Evolutionary conservation across 768 basidiomycete species (phyloP).

Genomic region (Calocera cornea): DNA sequence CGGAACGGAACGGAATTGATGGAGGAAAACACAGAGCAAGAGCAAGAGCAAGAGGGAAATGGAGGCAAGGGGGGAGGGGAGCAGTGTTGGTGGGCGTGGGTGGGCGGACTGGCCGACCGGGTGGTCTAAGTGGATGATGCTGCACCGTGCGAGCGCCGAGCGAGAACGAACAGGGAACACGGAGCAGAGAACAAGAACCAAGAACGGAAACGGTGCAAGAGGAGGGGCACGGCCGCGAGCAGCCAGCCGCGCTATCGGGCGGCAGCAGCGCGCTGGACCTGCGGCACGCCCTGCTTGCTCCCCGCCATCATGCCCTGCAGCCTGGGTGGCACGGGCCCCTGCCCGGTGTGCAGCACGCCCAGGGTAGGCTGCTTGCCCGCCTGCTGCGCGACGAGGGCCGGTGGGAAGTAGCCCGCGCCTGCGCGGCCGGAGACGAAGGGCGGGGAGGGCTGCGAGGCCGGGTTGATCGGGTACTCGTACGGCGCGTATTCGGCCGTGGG

Average conservation of each 20-base stretch:
- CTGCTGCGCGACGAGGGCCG: not conserved
- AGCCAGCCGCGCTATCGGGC: not conserved
- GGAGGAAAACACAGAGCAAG: not conserved
- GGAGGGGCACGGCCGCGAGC: too few species aligned
- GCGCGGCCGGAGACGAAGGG: conserved; percentile 1
- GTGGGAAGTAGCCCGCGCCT: not conserved
- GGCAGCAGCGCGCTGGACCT: not conserved
- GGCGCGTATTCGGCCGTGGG: conserved; percentile 4
- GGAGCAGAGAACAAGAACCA: too few species aligned
- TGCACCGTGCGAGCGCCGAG: too few species aligned
- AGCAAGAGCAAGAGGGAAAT: not conserved
- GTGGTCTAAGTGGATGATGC: too few species aligned
- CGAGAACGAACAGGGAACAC: too few species aligned
- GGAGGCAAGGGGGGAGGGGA: not conserved
- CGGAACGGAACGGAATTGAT: too few species aligned
- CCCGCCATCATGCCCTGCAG: not conserved
- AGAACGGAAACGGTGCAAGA: too few species aligned
- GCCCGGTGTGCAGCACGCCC: not conserved
- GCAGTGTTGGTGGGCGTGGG: too few species aligned
- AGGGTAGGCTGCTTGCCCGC: not conserved
- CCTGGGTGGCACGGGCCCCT: not conserved
- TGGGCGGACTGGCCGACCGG: too few species aligned
- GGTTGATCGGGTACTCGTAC: conserved; percentile 2
- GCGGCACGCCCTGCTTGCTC: not conserved
- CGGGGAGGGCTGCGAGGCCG: not conserved